A percentile compares a stretch with the other conserved stretches of the same genome.
phyloP scores from a whole-genome alignment of 208 protist species.

The Balamuthia mandrillaris region DNA sequence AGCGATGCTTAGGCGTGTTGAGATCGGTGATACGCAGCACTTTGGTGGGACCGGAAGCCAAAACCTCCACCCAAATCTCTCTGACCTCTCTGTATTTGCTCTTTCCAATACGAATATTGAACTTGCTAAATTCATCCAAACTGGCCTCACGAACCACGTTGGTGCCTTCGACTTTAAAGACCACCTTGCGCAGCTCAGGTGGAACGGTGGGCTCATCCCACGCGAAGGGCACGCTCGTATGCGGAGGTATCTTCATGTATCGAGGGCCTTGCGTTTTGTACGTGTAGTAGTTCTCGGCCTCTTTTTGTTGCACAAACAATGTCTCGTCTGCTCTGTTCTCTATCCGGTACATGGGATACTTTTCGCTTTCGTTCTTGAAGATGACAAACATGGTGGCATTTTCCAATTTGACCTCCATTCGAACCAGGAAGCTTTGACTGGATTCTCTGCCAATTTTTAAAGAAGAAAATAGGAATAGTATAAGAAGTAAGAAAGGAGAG shows the following conservation, averaged over 20 bases:
- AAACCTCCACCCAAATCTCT: neutral
- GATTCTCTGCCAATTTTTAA: too few relatives aligned
- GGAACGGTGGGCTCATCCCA: constrained; percentile 3
- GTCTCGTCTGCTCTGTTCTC: constrained; percentile 31
- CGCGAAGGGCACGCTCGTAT: neutral
- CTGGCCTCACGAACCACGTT: neutral
- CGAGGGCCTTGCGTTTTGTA: neutral
- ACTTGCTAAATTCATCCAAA: constrained; percentile 26
- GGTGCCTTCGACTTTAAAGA: neutral
- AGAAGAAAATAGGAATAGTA: too few relatives aligned
- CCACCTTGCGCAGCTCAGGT: neutral
- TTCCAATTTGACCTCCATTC: constrained; percentile 33
- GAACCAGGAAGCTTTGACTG: neutral
- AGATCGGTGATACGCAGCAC: constrained; percentile 6
- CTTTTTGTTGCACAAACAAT: neutral
- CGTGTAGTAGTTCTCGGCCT: neutral
- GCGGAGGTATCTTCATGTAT: neutral
- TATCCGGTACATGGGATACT: constrained; percentile 25
- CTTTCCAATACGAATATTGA: neutral
- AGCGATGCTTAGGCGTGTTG: neutral
- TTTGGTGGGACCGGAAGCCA: constrained; percentile 11
- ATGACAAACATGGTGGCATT: constrained; percentile 21
- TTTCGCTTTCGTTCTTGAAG: constrained; percentile 17
- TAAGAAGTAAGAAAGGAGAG: neutral
- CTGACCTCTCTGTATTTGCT: neutral